These are phyloP conservation scores for Rhamnella rubrinervis DNA, from an alignment of 331 rosid species.

Conservation along the genomic window DNA sequence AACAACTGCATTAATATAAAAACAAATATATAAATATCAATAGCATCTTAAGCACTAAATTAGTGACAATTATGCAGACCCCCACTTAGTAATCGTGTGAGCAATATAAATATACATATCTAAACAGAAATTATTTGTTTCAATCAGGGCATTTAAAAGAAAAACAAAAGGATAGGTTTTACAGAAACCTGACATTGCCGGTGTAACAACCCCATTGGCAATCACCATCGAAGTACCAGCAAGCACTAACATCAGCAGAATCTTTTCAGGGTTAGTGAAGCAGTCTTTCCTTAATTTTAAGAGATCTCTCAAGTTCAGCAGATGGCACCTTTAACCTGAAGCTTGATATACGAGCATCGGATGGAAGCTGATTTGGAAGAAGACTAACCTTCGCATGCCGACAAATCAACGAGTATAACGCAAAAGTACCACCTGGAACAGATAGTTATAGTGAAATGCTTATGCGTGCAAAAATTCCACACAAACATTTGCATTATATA, in stretches of 20 bases:
- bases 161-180: constrained; percentile 3
- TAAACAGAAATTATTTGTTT: background rate
- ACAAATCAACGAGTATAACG: constrained; percentile 95
- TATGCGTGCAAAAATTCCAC: background rate
- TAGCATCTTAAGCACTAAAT: constrained; percentile 10
- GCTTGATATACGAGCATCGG: constrained; percentile 93
- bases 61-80: background rate
- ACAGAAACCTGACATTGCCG: constrained; percentile 90
- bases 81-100: background rate
- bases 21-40: constrained; percentile 6
- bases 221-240: constrained; percentile 99
- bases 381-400: constrained; percentile 99
- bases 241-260: constrained; percentile 78
- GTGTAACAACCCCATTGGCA: constrained; percentile 97
- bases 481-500: background rate
- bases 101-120: background rate
- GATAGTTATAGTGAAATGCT: constrained; percentile 7
- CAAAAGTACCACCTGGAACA: constrained; percentile 97
- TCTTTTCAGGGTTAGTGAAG: constrained; percentile 80
- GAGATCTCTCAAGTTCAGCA: constrained; percentile 93
- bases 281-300: constrained; percentile 89
- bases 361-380: constrained; percentile 94
- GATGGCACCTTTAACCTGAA: constrained; percentile 97
- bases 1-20: constrained; percentile 53
- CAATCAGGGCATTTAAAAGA: background rate